Base-by-base conservation (phyloP, 345 rosid genomes). In the Turritis glabra region DNA sequence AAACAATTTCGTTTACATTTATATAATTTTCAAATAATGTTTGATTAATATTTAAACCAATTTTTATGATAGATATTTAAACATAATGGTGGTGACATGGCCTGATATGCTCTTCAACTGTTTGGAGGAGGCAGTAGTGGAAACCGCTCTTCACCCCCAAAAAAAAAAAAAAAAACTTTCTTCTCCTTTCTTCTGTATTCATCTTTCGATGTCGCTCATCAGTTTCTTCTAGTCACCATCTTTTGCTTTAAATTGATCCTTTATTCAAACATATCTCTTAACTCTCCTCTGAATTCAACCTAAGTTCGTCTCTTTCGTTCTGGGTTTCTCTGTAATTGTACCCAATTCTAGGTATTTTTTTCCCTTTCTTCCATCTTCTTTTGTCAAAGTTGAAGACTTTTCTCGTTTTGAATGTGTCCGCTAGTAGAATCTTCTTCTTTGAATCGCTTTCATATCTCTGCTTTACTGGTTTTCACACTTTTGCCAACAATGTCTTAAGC, bases 321-420 rank as follows among this genome's bases (percentile, higher is more conserved):
- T 62, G 51, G 40, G 32, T 64, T 64, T 55, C 72, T 26, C 71
- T 70, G 59, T 59, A 32, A 23, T n/a, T 25, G 41, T 43, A 30
- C 5, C 50, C 65, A 62, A 18, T 62, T 70, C 48, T 8, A 44
- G 64, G 56, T 43, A 35, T 30, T 50, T 6, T 43, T 15, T 40
- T 8, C 26, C 40, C 9, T 22, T 3, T 32, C 8, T 27, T 21
- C 19, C 17, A 37, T 37, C 3, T 21, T 46, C 11, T 62, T 53
- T 62, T 47, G 50, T 71, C 47, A 71, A 77, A 77, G 61, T 64
- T n/a, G 18, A 27, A 56, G 48, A 77, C 80, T 77, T 77, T 56
- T 0, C 38, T 64, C 22, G 44, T 70, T 71, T 77, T 47, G 29
- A 47, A 76, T 69, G 65, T 56, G 18, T 15, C 43, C 30, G 5